Percentiles rank a stretch among this genome's conserved stretches.
Evolutionary conservation across 1,284 basidiomycete species (phyloP).

Genomic region (Sporisorium graminicola): DNA sequence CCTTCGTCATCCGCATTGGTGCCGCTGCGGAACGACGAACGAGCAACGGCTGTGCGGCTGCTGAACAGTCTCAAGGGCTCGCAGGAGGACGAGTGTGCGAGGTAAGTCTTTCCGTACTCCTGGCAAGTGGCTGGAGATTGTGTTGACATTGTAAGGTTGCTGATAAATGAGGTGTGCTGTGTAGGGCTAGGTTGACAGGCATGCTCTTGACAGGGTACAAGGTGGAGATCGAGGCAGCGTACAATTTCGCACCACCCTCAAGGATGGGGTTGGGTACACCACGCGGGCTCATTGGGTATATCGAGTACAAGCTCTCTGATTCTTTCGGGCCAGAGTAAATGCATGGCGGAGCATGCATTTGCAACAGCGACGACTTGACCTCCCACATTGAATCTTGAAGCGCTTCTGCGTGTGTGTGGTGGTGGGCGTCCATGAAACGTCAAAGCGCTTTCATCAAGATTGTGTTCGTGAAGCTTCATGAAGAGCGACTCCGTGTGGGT

Average conservation of each 20-base stretch:
- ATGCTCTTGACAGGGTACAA: slow-evolving; percentile 54
- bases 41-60: slow-evolving; percentile 36
- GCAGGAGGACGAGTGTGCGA: not conserved
- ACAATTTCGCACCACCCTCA: slow-evolving; percentile 7
- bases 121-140: too few relatives aligned
- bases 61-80: not conserved
- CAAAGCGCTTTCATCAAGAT: too few relatives aligned
- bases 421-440: not conserved
- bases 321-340: not conserved
- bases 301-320: slow-evolving; percentile 15
- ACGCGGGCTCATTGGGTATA: slow-evolving; percentile 7
- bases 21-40: slow-evolving; percentile 32
- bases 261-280: too few relatives aligned
- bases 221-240: slow-evolving; percentile 56
- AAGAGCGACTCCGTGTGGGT: too few relatives aligned
- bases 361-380: not conserved
- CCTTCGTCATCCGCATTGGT: not conserved
- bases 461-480: too few relatives aligned
- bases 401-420: not conserved
- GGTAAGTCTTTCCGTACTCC: not conserved
- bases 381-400: not conserved
- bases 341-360: too few relatives aligned
- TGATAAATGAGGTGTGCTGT: not conserved
- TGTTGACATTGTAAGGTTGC: not conserved
- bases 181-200: slow-evolving; percentile 26